Conservation (phyloP, 164 flowering plant genomes). For the Sedum album region DNA sequence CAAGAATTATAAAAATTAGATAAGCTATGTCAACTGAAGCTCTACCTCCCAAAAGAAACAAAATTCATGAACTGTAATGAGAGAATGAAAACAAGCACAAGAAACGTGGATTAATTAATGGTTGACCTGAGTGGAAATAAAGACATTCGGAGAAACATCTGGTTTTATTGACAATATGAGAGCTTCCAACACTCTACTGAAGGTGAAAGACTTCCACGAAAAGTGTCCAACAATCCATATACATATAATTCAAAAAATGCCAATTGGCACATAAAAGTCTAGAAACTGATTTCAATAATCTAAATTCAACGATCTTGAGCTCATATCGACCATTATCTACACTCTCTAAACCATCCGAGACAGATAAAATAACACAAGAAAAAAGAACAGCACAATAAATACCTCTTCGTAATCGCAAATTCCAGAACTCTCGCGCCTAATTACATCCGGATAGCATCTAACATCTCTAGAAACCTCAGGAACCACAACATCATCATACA, state of each 20-base stretch:
- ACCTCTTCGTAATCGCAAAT: slow-evolving; percentile 57
- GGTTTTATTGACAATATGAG: neutral
- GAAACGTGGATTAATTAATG: neutral
- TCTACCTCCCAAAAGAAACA: no score
- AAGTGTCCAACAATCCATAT: neutral
- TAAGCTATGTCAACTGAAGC: no score
- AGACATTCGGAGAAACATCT: neutral
- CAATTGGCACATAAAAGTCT: neutral
- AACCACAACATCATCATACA: slow-evolving; percentile 38
- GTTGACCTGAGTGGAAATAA: neutral
- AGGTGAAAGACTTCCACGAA: neutral
- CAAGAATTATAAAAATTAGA: slow-evolving; percentile 7
- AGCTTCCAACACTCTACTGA: neutral
- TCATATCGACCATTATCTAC: no score
- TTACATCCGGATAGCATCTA: slow-evolving; percentile 27
- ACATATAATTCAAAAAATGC: neutral
- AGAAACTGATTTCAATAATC: neutral
- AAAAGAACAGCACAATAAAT: neutral
- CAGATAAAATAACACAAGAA: neutral
- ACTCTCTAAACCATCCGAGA: neutral
- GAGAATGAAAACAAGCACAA: neutral
- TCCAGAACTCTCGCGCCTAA: slow-evolving; percentile 45
- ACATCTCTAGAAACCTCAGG: slow-evolving; percentile 65
- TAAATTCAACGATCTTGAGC: neutral
- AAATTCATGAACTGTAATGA: neutral